Conservation (phyloP, 2,329 filamentous ascomycete species). For the Alternaria arborescens region DNA sequence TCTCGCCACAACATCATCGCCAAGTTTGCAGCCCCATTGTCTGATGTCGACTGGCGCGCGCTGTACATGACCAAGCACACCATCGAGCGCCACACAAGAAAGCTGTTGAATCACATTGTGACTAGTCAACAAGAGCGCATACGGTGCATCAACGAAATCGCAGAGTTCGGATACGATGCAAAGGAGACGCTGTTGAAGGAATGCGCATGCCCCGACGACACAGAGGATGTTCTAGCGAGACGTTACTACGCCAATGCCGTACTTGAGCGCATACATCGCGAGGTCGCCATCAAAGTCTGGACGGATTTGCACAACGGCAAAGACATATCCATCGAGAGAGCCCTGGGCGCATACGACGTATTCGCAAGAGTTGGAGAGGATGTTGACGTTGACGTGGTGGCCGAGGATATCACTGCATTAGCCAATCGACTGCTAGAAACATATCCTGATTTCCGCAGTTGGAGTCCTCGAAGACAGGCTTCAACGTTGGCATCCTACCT, state of each 20-base stretch:
- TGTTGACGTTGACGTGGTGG: conserved; percentile 74
- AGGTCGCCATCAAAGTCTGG: conserved; percentile 82
- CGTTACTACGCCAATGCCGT: conserved; percentile 78
- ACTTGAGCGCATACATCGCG: conserved; percentile 81
- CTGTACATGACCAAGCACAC: conserved; percentile 50
- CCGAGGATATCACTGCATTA: conserved; percentile 70
- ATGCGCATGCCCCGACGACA: conserved; percentile 65
- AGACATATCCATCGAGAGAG: conserved; percentile 71
- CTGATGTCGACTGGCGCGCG: conserved; percentile 75
- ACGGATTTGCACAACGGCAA: conserved; percentile 62
- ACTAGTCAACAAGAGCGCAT: conserved; percentile 74
- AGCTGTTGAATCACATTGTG: conserved; percentile 71
- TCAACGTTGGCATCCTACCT: conserved; percentile 74
- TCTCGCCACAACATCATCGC: conserved; percentile 47
- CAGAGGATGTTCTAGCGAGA: conserved; percentile 79
- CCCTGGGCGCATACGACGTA: conserved; percentile 85
- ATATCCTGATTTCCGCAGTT: conserved; percentile 62
- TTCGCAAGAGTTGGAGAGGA: conserved; percentile 79
- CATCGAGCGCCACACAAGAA: conserved; percentile 45
- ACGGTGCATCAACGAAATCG: conserved; percentile 74
- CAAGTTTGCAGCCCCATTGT: conserved; percentile 56
- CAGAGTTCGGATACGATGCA: conserved; percentile 80
- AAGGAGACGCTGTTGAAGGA: conserved; percentile 83
- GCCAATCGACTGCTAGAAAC: conserved; percentile 64
- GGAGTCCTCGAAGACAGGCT: conserved; percentile 73